These are phyloP conservation scores for Fraxinus greggii DNA, from an alignment of 305 asterid species.

Conservation along the genomic window DNA sequence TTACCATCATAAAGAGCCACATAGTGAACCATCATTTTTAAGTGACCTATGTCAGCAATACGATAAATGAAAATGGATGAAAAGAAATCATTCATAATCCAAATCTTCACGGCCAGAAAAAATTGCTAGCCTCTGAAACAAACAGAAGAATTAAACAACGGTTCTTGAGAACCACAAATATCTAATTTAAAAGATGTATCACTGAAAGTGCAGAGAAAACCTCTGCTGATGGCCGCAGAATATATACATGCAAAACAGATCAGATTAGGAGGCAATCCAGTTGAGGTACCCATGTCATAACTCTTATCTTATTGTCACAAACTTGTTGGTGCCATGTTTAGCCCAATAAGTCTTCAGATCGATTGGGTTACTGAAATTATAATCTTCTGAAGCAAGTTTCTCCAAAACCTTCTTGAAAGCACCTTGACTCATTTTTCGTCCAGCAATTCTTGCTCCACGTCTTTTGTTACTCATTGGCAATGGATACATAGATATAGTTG, in stretches of 20 bases:
- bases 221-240: slow-evolving; percentile 55
- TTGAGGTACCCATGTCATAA: slow-evolving; percentile 17
- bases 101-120: slow-evolving; percentile 42
- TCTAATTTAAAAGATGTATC: slow-evolving; percentile 37
- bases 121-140: slow-evolving; percentile 34
- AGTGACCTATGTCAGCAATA: neutral
- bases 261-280: slow-evolving; percentile 31
- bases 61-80: neutral
- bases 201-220: slow-evolving; percentile 37
- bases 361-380: slow-evolving; percentile 68
- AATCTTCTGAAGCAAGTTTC: slow-evolving; percentile 75
- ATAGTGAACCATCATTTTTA: neutral
- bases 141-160: slow-evolving; percentile 38
- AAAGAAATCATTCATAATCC: slow-evolving; percentile 40
- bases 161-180: slow-evolving; percentile 36
- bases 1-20: neutral
- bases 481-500: slow-evolving; percentile 88
- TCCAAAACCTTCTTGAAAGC: slow-evolving; percentile 32
- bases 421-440: neutral
- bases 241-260: slow-evolving; percentile 60
- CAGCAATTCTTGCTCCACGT: slow-evolving; percentile 57
- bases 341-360: slow-evolving; percentile 98
- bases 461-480: slow-evolving; percentile 94
- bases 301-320: slow-evolving; percentile 88
- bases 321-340: slow-evolving; percentile 96